phyloP scores from a whole-genome alignment of 2,329 filamentous ascomycete genomes.

The Zymoseptoria ardabiliae region DNA sequence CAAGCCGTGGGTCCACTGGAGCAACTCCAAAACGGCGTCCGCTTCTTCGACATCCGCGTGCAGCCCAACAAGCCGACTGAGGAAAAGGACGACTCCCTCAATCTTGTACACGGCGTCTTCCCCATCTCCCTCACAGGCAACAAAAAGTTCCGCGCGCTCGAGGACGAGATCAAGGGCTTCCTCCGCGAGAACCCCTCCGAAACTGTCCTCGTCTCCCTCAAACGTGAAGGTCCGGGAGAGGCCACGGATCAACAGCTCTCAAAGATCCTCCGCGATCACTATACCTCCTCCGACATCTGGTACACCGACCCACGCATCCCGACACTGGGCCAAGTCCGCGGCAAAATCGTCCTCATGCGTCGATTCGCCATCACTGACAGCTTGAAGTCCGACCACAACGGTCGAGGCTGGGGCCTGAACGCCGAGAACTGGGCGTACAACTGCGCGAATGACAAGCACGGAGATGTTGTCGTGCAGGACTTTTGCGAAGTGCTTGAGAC shows the following conservation, averaged over 20 bases:
- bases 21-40: slow-evolving; percentile 83
- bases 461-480: slow-evolving; percentile 79
- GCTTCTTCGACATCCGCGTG: slow-evolving; percentile 89
- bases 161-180: slow-evolving; percentile 63
- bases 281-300: slow-evolving; percentile 60
- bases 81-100: slow-evolving; percentile 53
- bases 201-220: slow-evolving; percentile 77
- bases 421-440: slow-evolving; percentile 77
- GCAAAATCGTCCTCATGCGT: slow-evolving; percentile 76
- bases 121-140: slow-evolving; percentile 75
- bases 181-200: slow-evolving; percentile 71
- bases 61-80: slow-evolving; percentile 55
- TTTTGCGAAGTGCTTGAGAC: slow-evolving; percentile 81
- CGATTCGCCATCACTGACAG: slow-evolving; percentile 59
- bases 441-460: slow-evolving; percentile 66
- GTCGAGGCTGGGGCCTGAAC: slow-evolving; percentile 51
- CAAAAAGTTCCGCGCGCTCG: slow-evolving; percentile 69
- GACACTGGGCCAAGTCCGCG: slow-evolving; percentile 67
- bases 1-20: slow-evolving; percentile 70
- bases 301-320: slow-evolving; percentile 72
- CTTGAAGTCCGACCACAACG: slow-evolving; percentile 46
- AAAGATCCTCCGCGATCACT: slow-evolving; percentile 64
- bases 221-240: slow-evolving; percentile 80
- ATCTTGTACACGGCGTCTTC: slow-evolving; percentile 85
- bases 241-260: slow-evolving; percentile 73